Conservation (phyloP, 441 rosid species). For the Erodium chrysanthum region DNA sequence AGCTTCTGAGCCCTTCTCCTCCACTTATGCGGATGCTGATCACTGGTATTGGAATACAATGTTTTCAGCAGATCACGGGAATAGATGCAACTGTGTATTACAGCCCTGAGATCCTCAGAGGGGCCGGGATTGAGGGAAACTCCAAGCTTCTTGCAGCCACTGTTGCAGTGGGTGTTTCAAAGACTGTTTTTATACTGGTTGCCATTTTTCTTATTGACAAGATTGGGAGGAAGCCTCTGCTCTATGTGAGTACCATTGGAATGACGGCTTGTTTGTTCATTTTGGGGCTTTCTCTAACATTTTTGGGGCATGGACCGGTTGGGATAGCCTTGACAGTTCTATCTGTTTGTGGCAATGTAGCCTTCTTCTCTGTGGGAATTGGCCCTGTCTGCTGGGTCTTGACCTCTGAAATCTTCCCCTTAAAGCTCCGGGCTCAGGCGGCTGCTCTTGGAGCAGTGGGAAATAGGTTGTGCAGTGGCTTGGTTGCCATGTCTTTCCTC, state of each 20-base stretch:
- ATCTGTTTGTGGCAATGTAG: slow-evolving; percentile 32
- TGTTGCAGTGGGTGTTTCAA: slow-evolving; percentile 37
- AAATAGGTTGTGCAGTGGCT: slow-evolving; percentile 32
- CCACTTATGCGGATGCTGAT: slow-evolving; percentile 29
- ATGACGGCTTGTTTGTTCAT: slow-evolving; percentile 32
- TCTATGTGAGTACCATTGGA: slow-evolving; percentile 32
- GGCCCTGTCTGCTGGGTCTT: slow-evolving; percentile 39
- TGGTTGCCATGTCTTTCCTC: slow-evolving; percentile 35
- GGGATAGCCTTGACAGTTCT: slow-evolving; percentile 26
- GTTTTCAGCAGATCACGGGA: slow-evolving; percentile 38
- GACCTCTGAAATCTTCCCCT: slow-evolving; percentile 35
- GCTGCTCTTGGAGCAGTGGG: slow-evolving; percentile 37
- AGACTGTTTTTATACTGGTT: slow-evolving; percentile 29
- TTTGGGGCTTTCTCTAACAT: slow-evolving; percentile 26
- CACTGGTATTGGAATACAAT: slow-evolving; percentile 35
- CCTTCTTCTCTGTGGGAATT: slow-evolving; percentile 37
- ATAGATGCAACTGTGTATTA: slow-evolving; percentile 38
- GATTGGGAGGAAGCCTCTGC: slow-evolving; percentile 35
- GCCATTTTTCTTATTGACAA: slow-evolving; percentile 33
- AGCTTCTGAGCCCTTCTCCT: slow-evolving; percentile 27
- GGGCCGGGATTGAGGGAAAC: slow-evolving; percentile 27
- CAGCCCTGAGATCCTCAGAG: slow-evolving; percentile 32
- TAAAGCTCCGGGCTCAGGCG: slow-evolving; percentile 37
- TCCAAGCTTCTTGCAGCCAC: slow-evolving; percentile 32
- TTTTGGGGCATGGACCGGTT: slow-evolving; percentile 19